Conservation (phyloP, 169 alveolate species). For the Eimeria acervulina region DNA sequence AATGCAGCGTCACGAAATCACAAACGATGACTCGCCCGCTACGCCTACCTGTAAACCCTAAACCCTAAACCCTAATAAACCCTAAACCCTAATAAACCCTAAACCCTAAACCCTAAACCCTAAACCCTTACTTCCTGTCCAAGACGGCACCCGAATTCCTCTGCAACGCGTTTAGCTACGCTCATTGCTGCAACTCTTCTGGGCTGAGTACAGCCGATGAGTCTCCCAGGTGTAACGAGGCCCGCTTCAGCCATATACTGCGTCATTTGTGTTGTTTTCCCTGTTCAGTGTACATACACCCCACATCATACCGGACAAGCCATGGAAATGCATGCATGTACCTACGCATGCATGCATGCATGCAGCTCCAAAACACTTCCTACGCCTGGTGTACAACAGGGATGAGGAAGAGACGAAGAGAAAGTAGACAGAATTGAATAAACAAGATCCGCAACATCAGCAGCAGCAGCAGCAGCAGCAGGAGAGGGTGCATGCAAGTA, state of each 20-base stretch:
- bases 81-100: neutral
- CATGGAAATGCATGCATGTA: neutral
- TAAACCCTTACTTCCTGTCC: slow-evolving; percentile 95
- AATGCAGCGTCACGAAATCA: too few relatives aligned
- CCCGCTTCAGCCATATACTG: slow-evolving; percentile 88
- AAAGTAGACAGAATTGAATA: too few relatives aligned
- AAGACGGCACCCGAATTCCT: slow-evolving; percentile 98
- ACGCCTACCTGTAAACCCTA: neutral
- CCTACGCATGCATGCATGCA: neutral
- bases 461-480: too few relatives aligned
- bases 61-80: neutral
- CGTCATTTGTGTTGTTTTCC: slow-evolving; percentile 88
- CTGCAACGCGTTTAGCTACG: slow-evolving; percentile 99
- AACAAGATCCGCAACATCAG: too few relatives aligned
- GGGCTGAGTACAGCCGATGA: slow-evolving; percentile 99
- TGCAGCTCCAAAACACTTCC: too few relatives aligned
- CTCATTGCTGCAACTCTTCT: slow-evolving; percentile 99
- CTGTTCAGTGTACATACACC: slow-evolving; percentile 94
- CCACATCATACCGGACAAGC: too few relatives aligned
- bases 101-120: slow-evolving; percentile 16
- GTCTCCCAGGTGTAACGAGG: slow-evolving; percentile 82
- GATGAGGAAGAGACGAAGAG: too few relatives aligned
- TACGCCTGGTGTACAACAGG: too few relatives aligned
- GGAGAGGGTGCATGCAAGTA: too few relatives aligned
- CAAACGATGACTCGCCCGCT: neutral